These are phyloP conservation scores for Pleurotus eryngii DNA, from an alignment of 768 basidiomycete genomes.

Conservation along the genomic window DNA sequence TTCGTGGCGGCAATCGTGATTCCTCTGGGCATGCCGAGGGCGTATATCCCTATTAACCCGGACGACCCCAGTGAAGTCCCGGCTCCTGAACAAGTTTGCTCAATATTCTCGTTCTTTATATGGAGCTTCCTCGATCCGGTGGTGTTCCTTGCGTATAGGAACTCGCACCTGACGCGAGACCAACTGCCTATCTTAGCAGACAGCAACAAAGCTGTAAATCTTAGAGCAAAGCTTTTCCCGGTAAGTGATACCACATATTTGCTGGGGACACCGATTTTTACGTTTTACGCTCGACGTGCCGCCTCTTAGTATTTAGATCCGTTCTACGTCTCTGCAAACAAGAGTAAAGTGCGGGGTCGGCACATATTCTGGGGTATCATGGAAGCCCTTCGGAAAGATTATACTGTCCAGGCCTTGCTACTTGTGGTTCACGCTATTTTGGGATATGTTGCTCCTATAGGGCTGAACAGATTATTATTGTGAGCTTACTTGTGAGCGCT, in stretches of 20 bases:
- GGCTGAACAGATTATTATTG: constrained; percentile 39
- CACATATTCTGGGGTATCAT: constrained; percentile 18
- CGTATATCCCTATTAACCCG: constrained; percentile 52
- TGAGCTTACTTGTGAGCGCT: constrained; percentile 14
- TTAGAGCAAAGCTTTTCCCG: constrained; percentile 23
- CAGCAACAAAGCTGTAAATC: constrained; percentile 39
- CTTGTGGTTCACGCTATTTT: constrained; percentile 23
- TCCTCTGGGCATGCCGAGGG: constrained; percentile 49
- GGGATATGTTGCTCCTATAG: constrained; percentile 35
- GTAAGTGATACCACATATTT: constrained; percentile 9
- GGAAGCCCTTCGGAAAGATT: constrained; percentile 40
- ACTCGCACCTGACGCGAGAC: constrained; percentile 49
- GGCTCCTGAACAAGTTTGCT: constrained; percentile 52
- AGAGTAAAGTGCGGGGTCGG: constrained; percentile 5
- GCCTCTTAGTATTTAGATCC: constrained; percentile 11
- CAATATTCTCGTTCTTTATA: constrained; percentile 36
- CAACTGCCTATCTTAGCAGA: constrained; percentile 64
- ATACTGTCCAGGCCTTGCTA: constrained; percentile 23
- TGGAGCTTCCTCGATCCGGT: constrained; percentile 57
- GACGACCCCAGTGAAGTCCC: constrained; percentile 31
- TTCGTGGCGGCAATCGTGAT: constrained; percentile 39
- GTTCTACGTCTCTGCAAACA: constrained; percentile 23
- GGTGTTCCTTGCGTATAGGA: constrained; percentile 41
- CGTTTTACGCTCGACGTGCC: background rate
- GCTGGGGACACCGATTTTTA: background rate